Percentiles rank a stretch among this genome's conserved stretches.
These are phyloP conservation scores for Dryadomyces sulphureus DNA, from an alignment of 2,329 filamentous ascomycete species.

Conservation along the genomic window DNA sequence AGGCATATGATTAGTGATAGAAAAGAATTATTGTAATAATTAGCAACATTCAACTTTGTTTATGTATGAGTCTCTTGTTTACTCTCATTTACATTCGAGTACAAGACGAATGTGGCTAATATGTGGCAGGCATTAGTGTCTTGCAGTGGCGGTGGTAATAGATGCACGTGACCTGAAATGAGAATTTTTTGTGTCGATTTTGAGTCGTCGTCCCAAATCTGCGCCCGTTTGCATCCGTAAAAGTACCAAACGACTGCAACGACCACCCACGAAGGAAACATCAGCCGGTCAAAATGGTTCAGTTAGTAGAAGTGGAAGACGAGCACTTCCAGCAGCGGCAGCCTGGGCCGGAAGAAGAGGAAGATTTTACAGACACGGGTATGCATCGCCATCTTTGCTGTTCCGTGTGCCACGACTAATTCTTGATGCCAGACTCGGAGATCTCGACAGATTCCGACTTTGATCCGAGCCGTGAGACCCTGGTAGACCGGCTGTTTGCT, in stretches of 20 bases:
- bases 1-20: too few relatives aligned
- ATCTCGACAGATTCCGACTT: conserved; percentile 70
- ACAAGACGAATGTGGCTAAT: too few relatives aligned
- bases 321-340: conserved; percentile 75
- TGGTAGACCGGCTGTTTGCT: conserved; percentile 56
- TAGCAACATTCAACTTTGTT: too few relatives aligned
- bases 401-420: neutral
- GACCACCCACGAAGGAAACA: neutral
- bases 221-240: too few relatives aligned
- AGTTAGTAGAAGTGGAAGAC: conserved; percentile 91
- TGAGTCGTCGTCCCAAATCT: too few relatives aligned
- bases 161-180: too few relatives aligned
- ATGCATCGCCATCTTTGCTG: conserved; percentile 13
- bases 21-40: neutral
- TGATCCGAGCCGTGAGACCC: conserved; percentile 40
- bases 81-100: too few relatives aligned
- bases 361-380: conserved; percentile 93
- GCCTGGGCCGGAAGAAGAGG: conserved; percentile 60
- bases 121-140: too few relatives aligned
- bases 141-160: too few relatives aligned
- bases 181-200: neutral
- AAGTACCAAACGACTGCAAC: neutral
- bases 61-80: too few relatives aligned
- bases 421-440: conserved; percentile 54
- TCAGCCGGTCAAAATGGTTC: conserved; percentile 53